Evolutionary conservation across 225 moss, liverwort and hornwort genomes (phyloP), one percentile per base, ranked within the genome.

Genomic region (Neckera pumila): DNA sequence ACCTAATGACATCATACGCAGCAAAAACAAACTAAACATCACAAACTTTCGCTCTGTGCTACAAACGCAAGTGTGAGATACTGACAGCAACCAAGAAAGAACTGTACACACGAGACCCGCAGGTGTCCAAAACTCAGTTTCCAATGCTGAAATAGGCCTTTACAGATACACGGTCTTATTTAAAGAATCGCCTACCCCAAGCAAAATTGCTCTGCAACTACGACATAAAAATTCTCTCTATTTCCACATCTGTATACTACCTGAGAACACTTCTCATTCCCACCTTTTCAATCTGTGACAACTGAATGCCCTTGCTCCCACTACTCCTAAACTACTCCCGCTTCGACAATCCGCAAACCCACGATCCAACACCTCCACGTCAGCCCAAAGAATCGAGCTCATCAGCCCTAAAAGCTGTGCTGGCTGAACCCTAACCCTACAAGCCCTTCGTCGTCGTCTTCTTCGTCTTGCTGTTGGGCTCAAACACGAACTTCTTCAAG

Each of bases 401-500:
- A 23, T 7, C 16, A 77, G 10, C 6, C 77, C 54, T 77, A 56
- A 38, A 79, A 38, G 27, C 40, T 59, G 60, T 20, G 13, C 42
- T 80, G 31, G 31, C 15, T 36, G 34, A 82, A 27, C 28, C 65
- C 28, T 45, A 45, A 42, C 40, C 47, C 73, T 87, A 81, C 61
- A 33, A 81, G 79, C 84, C 82, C 82, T 12, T 33, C n/a, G 27
- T 67, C 22, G 60, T 78, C 31, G 21, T 45, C 34, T 43, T 85
- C 71, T 57, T 64, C 16, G 86, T 89, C 90, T 87, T 87, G 90
- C 74, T 90, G 87, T 92, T 92, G 11, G 92, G 93, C 78, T 93
- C 87, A 49, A 93, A 93, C 42, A 93, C 92, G 8, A 86, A 92
- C 91, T 93, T 92, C 66, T 79, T 92, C 79, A 93, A 69, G 12